Evolutionary conservation across 2,329 filamentous ascomycete genomes (phyloP).

Genomic region (Bimuria novae-zelandiae): DNA sequence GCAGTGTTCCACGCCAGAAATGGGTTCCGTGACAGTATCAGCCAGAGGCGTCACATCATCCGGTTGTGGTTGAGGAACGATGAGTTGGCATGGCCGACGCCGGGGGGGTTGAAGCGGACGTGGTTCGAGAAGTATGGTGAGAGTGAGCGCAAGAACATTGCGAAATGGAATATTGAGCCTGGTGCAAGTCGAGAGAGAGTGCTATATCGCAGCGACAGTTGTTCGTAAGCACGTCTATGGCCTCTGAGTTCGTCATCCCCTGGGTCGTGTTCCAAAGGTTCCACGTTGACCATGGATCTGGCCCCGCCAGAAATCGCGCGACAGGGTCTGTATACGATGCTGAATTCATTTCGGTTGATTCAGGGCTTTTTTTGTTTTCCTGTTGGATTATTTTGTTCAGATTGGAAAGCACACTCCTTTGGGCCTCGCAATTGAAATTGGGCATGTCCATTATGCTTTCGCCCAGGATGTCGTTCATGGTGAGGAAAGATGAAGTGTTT

Average conservation of each 20-base stretch:
- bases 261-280: neutral
- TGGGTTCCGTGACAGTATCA: neutral
- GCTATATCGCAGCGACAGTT: constrained; percentile 20
- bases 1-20: constrained; percentile 50
- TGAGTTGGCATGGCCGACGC: neutral
- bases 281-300: neutral
- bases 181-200: constrained; percentile 18
- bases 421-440: too few species aligned
- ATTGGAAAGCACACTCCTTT: too few species aligned
- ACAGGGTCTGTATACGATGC: neutral
- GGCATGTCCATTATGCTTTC: too few species aligned
- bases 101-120: neutral
- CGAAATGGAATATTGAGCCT: constrained; percentile 17
- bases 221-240: constrained; percentile 9
- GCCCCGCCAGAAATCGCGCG: neutral
- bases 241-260: neutral
- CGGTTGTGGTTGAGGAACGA: neutral
- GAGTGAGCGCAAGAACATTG: constrained; percentile 10
- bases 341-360: neutral
- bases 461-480: too few species aligned
- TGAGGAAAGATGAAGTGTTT: too few species aligned
- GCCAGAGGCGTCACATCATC: neutral
- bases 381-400: too few species aligned
- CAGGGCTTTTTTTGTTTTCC: neutral
- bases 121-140: neutral